Base-by-base conservation (phyloP, 129 eudicot species). In the Flaveria robusta region DNA sequence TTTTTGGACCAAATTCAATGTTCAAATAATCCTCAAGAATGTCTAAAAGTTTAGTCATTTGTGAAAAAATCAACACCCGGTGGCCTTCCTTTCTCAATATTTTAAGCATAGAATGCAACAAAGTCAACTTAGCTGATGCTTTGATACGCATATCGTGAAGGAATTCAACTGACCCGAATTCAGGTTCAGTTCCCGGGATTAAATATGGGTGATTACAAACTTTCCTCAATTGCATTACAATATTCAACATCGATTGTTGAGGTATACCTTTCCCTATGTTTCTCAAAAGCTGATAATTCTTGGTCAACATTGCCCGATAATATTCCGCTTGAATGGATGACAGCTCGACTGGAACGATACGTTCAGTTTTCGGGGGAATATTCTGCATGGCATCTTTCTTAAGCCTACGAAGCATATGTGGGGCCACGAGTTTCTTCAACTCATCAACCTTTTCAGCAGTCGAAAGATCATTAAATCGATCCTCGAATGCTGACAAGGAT, bases 91-190 rank as follows among this genome's bases (percentile, higher is more conserved):
- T 91, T 68, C 87, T 78, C 77, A 94, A 81, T 19, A 81, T 52
- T n/a, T 84, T 91, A 37, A 94, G 99, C 99, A 94, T 94, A 2
- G 96, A 87, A 81, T 94, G 99, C 62, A 94, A 72, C 74, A 94
- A 70, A 66, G 91, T 91, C 74, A 94, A 73, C 80, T 94, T 94
- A 7, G 97, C 99, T 4, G 97, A 94, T 42, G 99, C 99, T 79
- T 91, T 94, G 62, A 94, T 94, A 18, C 99, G 83, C 99, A 94
- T 94, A 72, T 94, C 99, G 5, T 94, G 99, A 83, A 94, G 97
- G 73, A 91, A 94, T 64, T 94, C 97, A n/a, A 73, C 47, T 0
- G 99, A 77, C 2, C 97, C 99, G 2, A 88, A 68, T 63, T 91
- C 99, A 24, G 97, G 99, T 77, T 94, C 99, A 26, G 99, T 91